These are phyloP conservation scores for Lasiosphaeris hirsuta DNA, from an alignment of 495 filamentous ascomycete genomes.

Conservation along the genomic window DNA sequence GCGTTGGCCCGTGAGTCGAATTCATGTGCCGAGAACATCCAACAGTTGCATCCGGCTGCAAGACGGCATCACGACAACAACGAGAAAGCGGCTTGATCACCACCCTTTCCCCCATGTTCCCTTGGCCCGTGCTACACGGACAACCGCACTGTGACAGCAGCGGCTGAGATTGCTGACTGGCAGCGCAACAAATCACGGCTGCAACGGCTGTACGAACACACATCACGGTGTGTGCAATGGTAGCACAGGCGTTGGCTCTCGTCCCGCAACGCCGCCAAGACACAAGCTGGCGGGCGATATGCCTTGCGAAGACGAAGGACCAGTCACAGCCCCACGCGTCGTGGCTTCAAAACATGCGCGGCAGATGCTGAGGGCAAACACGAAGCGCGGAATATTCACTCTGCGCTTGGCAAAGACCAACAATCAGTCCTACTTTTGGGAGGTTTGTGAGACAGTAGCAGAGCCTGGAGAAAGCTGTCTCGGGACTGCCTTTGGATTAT, in stretches of 20 bases:
- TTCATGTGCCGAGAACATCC: neutral
- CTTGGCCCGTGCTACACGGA: slow-evolving; percentile 1
- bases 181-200: neutral
- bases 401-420: neutral
- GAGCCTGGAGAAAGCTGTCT: slow-evolving; percentile 9
- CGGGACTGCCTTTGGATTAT: slow-evolving; percentile 10
- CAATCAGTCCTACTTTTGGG: neutral
- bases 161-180: slow-evolving; percentile 1
- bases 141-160: slow-evolving; percentile 4
- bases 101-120: neutral
- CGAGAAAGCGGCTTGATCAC: neutral
- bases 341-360: too few species aligned
- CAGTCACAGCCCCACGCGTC: too few species aligned
- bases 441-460: neutral
- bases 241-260: too few species aligned
- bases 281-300: too few species aligned
- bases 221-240: neutral
- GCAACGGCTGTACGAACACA: slow-evolving; percentile 2
- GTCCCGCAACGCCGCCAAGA: too few species aligned
- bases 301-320: too few species aligned
- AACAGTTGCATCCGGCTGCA: neutral
- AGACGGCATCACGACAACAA: neutral
- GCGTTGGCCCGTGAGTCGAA: neutral
- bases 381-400: neutral
- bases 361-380: too few species aligned